Evolutionary conservation across 2,329 filamentous ascomycete species (phyloP).

Genomic region (Neurospora sp.): DNA sequence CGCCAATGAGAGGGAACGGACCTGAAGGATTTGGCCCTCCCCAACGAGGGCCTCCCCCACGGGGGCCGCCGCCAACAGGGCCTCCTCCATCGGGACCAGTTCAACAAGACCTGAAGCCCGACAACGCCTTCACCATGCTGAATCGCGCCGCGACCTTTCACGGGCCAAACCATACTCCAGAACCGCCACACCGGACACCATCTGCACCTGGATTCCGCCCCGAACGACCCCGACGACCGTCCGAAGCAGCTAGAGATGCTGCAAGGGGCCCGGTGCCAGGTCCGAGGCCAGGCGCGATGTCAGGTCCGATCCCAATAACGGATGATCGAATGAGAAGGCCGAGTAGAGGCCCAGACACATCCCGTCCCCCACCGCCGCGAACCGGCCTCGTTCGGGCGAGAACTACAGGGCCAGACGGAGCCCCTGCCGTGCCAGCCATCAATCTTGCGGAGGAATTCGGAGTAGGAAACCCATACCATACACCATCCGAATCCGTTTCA

Average conservation of each 20-base stretch:
- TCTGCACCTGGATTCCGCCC: slow-evolving; percentile 35
- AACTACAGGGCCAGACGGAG: slow-evolving; percentile 28
- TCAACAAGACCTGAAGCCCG: slow-evolving; percentile 28
- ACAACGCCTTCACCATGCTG: slow-evolving; percentile 25
- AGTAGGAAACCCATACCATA: slow-evolving; percentile 54
- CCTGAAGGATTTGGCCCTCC: slow-evolving; percentile 50
- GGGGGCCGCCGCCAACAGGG: background rate
- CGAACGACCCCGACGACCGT: slow-evolving; percentile 13
- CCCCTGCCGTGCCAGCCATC: slow-evolving; percentile 28
- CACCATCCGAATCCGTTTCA: slow-evolving; percentile 52
- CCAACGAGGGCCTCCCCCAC: slow-evolving; percentile 16
- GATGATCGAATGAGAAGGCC: slow-evolving; percentile 26
- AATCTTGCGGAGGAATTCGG: slow-evolving; percentile 53
- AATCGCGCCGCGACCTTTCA: slow-evolving; percentile 47
- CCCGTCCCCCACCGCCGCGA: slow-evolving; percentile 43
- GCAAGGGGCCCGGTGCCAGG: background rate
- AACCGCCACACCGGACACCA: slow-evolving; percentile 33
- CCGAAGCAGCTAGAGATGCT: slow-evolving; percentile 11
- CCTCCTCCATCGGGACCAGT: background rate
- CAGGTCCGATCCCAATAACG: slow-evolving; percentile 16
- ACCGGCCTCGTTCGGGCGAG: slow-evolving; percentile 36
- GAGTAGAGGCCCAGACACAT: slow-evolving; percentile 39
- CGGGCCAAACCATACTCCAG: slow-evolving; percentile 26
- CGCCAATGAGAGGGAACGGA: slow-evolving; percentile 39
- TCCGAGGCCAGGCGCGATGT: slow-evolving; percentile 1